phyloP scores from a whole-genome alignment of 1,139 yeast species.

The Kodamaea anthophila region DNA sequence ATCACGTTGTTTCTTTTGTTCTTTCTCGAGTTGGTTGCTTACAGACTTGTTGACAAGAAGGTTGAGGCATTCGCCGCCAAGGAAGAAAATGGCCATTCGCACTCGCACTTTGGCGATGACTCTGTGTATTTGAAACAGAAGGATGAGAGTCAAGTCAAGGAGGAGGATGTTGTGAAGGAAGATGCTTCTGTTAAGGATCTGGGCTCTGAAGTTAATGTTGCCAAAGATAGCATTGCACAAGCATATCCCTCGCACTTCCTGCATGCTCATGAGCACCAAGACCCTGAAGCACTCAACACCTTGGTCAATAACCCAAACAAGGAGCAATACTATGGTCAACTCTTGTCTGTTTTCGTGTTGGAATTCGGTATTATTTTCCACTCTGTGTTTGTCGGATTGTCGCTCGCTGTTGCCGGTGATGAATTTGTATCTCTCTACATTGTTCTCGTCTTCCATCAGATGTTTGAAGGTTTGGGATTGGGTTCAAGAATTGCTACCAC shows the following conservation, averaged over 20 bases:
- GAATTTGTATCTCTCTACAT: constrained; percentile 73
- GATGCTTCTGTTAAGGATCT: constrained; percentile 9
- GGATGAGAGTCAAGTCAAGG: constrained; percentile 13
- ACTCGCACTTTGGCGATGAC: constrained; percentile 48
- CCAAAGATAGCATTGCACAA: constrained; percentile 9
- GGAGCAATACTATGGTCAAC: constrained; percentile 38
- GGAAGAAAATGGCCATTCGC: constrained; percentile 26
- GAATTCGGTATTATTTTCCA: constrained; percentile 82
- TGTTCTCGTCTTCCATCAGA: constrained; percentile 83
- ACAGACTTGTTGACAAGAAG: constrained; percentile 42
- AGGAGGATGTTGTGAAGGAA: constrained; percentile 9
- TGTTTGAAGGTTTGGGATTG: constrained; percentile 88
- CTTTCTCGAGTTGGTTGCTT: constrained; percentile 51
- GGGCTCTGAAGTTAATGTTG: constrained; percentile 14
- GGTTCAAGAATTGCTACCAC: constrained; percentile 80
- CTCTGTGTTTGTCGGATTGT: constrained; percentile 71
- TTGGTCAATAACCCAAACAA: constrained; percentile 29
- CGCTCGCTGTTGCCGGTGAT: constrained; percentile 64
- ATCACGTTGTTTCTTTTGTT: constrained; percentile 47
- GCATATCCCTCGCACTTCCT: constrained; percentile 40
- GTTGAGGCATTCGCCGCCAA: constrained; percentile 14
- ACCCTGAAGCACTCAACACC: constrained; percentile 42
- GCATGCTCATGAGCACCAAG: constrained; percentile 50
- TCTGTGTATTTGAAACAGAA: constrained; percentile 22
- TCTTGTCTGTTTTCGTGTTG: constrained; percentile 46